A percentile compares a stretch with the other conserved stretches of the same genome.
Conservation (phyloP, 2,329 filamentous ascomycete genomes). For the Hypoxylon sp. region DNA sequence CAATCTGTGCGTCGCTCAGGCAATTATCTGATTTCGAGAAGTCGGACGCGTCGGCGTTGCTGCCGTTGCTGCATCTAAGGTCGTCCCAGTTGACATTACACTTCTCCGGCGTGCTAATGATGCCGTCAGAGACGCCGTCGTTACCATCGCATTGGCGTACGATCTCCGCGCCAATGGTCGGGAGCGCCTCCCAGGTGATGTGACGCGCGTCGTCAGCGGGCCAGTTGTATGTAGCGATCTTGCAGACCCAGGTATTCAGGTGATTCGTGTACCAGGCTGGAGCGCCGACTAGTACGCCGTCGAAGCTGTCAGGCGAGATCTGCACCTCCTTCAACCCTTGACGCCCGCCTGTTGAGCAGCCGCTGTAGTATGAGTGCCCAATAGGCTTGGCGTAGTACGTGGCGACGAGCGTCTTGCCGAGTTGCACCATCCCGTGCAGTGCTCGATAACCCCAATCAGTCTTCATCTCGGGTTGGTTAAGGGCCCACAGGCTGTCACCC, state of each 20-base stretch:
- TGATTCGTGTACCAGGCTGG: constrained; percentile 65
- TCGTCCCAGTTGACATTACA: constrained; percentile 60
- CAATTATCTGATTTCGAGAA: constrained; percentile 48
- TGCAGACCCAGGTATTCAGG: constrained; percentile 58
- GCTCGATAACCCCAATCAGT: constrained; percentile 57
- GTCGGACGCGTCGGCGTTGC: constrained; percentile 42
- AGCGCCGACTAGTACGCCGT: constrained; percentile 65
- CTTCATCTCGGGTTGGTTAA: constrained; percentile 52
- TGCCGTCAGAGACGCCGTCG: constrained; percentile 63
- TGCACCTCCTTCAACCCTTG: constrained; percentile 68
- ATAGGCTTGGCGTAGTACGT: constrained; percentile 60
- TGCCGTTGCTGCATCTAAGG: constrained; percentile 54
- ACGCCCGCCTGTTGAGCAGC: constrained; percentile 69
- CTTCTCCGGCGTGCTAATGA: constrained; percentile 60
- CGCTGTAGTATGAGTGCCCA: constrained; percentile 65
- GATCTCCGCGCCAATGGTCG: constrained; percentile 55
- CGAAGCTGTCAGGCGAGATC: constrained; percentile 66
- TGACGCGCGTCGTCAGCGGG: constrained; percentile 59
- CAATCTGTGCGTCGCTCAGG: constrained; percentile 58
- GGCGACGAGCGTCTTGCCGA: constrained; percentile 61
- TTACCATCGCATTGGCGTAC: constrained; percentile 63
- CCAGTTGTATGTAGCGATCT: constrained; percentile 62
- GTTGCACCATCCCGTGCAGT: constrained; percentile 62
- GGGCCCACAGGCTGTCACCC: constrained; percentile 55
- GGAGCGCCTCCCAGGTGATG: constrained; percentile 62